Conservation (phyloP, 2,329 filamentous ascomycete species). For the Penicillium fuscoglaucum region DNA sequence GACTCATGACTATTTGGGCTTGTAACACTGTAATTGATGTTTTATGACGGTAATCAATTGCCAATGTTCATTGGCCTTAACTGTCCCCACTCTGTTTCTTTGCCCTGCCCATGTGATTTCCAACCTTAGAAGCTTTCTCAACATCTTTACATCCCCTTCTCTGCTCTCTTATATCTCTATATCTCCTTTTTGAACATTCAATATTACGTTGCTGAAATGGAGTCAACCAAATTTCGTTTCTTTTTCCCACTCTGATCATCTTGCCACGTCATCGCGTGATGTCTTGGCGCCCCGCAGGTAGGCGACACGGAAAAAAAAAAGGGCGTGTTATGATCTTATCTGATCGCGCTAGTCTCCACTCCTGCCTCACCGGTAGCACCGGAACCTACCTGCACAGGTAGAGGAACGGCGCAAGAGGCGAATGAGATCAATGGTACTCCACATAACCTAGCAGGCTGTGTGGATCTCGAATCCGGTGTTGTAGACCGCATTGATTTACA, state of each 20-base stretch:
- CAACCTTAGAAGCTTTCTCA: not conserved
- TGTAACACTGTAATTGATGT: not conserved
- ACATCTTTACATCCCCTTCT: not conserved
- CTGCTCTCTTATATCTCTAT: not conserved
- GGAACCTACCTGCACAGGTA: not conserved
- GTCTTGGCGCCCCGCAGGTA: slow-evolving; percentile 10
- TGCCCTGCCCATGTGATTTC: slow-evolving; percentile 7
- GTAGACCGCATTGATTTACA: not conserved
- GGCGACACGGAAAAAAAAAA: not conserved
- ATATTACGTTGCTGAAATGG: not conserved
- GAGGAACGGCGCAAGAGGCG: slow-evolving; percentile 10
- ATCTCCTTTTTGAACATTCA: not conserved
- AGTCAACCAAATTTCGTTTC: too few relatives aligned
- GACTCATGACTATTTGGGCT: not conserved
- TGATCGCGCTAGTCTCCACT: slow-evolving; percentile 25
- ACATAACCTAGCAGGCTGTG: not conserved
- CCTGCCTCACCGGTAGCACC: slow-evolving; percentile 5
- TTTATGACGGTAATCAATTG: not conserved
- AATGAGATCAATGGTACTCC: slow-evolving; percentile 9
- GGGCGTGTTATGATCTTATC: slow-evolving; percentile 25
- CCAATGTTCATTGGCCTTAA: not conserved
- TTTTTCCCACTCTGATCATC: not conserved
- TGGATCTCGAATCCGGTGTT: slow-evolving; percentile 15
- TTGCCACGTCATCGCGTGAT: slow-evolving; percentile 3
- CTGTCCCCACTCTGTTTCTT: not conserved